phyloP scores from a whole-genome alignment of 352 stramenopile genomes.

The Pythium aquatile region DNA sequence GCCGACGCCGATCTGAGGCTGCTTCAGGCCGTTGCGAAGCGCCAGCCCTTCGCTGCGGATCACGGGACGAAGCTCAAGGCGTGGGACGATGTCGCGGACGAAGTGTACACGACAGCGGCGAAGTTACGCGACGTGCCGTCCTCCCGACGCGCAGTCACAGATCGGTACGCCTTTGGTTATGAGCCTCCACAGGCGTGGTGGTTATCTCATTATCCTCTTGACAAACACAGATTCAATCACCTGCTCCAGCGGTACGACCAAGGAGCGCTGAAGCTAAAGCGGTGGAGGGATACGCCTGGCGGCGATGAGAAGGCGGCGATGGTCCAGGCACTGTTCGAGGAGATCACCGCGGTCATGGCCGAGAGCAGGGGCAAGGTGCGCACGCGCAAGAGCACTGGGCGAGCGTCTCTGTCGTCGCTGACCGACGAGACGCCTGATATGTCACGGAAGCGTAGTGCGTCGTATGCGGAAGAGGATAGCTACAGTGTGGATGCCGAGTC shows the following conservation, averaged over 20 bases:
- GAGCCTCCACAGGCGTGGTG: background rate
- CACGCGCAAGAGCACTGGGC: conserved; percentile 9
- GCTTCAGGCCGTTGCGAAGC: conserved; percentile 38
- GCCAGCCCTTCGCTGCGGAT: conserved; percentile 45
- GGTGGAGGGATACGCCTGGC: conserved; percentile 26
- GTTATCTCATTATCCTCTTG: background rate
- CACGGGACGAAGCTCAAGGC: conserved; percentile 50
- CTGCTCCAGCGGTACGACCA: conserved; percentile 36
- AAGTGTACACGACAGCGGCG: conserved; percentile 33
- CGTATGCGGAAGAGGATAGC: background rate
- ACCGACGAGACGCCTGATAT: conserved; percentile 7
- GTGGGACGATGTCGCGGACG: conserved; percentile 48
- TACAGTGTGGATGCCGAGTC: conserved; percentile 9
- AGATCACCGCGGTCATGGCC: conserved; percentile 26
- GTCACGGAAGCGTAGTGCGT: conserved; percentile 13
- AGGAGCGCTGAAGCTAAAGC: conserved; percentile 37
- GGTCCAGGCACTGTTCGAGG: conserved; percentile 29
- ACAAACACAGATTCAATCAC: conserved; percentile 33
- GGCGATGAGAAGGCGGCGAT: conserved; percentile 26
- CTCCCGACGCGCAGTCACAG: conserved; percentile 38
- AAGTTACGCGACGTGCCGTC: conserved; percentile 33
- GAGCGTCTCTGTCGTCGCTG: conserved; percentile 20
- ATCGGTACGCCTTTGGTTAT: conserved; percentile 27
- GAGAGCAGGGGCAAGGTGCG: conserved; percentile 20
- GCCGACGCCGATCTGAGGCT: conserved; percentile 42